Evolutionary conservation across 495 filamentous ascomycete genomes (phyloP), one percentile per base, ranked within the genome.

Genomic region (Polyplosphaeria fusca): DNA sequence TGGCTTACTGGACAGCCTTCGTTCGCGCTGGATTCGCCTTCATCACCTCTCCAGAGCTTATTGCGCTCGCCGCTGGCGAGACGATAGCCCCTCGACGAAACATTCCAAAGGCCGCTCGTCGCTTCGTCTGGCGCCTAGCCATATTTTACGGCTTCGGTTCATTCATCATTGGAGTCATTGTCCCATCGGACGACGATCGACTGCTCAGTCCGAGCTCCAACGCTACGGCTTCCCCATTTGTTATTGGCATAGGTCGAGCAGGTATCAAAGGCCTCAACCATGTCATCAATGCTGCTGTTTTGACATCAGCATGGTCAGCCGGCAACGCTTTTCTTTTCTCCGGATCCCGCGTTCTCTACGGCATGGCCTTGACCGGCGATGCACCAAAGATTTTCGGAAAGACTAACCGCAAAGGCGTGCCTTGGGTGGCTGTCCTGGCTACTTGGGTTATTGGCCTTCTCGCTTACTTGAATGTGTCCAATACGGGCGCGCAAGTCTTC

Each of bases 1-100:
- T 83, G 4, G 81, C 80, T 0, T 85, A 80, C 63, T 83, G 80
- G 79, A 72, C 73, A 19, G 79, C 81, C 27, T 76, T 83, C 71
- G 81, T 71, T 5, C 80, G 77, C 41, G 81, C 80, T 12, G 79
- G 82, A 4, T 85, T 82, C 67, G 76, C 74, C 0, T 85, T 82
- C 54, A 74, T 79, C 0, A 81, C 80, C 20, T 73, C 24, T 4
- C n/a, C n/a, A n/a, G 50, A 54, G 40, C 43, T 25, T 23, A n/a
- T 35, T 14, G 38, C 50, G 0, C 30, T 54, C 11, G 50, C 38
- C 7, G 50, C 50, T 16, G 50, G 38, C 9, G 50, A 54, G 50
- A 54, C 50, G 20, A n/a, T 19, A n/a, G 45, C 43, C 18, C 50
- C 50, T 18, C 50, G 50, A 5, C 16, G 27, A 9, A 35, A 26